Percentiles rank a stretch among this genome's conserved stretches.
Evolutionary conservation across 768 basidiomycete species (phyloP).

Genomic region (Omphalotus guepiniiformis): DNA sequence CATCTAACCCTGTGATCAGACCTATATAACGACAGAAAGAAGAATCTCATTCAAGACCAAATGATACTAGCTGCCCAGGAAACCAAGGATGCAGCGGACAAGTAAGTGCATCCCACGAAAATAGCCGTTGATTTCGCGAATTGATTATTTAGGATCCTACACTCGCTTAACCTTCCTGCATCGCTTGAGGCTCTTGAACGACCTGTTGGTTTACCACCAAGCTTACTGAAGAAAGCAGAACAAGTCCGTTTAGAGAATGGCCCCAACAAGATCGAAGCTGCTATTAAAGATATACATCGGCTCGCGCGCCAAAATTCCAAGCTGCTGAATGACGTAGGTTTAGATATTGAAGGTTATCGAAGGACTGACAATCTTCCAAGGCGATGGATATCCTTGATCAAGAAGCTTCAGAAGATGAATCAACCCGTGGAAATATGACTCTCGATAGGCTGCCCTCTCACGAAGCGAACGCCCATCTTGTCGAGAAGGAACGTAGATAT

Average conservation of each 20-base stretch:
- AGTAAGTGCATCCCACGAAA: constrained; percentile 33
- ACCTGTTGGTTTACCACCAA: constrained; percentile 84
- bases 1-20: constrained; percentile 35
- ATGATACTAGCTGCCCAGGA: constrained; percentile 57
- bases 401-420: constrained; percentile 84
- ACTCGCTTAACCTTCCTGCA: constrained; percentile 74
- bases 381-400: constrained; percentile 87
- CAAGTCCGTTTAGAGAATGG: constrained; percentile 81
- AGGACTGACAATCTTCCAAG: constrained; percentile 33
- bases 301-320: constrained; percentile 57
- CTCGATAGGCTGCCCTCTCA: constrained; percentile 63
- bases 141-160: constrained; percentile 47
- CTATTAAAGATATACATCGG: constrained; percentile 67
- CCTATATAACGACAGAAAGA: constrained; percentile 83
- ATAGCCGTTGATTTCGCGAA: background rate
- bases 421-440: constrained; percentile 46
- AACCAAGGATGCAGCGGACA: constrained; percentile 55
- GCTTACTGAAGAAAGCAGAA: constrained; percentile 79
- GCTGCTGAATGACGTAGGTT: constrained; percentile 70
- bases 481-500: constrained; percentile 68
- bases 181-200: constrained; percentile 85
- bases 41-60: constrained; percentile 63
- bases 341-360: constrained; percentile 2
- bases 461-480: constrained; percentile 72
- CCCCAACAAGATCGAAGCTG: constrained; percentile 60